Percentiles rank a stretch among this genome's conserved stretches.
Conservation (phyloP, 306 rosid genomes). For the Gleditsia sinensis region DNA sequence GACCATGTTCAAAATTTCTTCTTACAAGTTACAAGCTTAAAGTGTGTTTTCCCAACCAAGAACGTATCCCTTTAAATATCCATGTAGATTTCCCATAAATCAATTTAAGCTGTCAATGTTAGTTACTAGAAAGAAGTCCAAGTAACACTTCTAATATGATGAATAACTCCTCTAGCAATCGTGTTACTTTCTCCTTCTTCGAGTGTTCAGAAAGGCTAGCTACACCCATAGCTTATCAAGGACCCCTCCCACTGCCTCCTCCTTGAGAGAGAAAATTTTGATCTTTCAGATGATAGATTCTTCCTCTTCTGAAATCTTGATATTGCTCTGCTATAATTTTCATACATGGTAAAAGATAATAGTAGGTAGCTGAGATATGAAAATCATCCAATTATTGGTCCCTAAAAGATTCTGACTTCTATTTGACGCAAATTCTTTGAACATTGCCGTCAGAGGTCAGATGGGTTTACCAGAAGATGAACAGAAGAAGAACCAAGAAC, state of each 20-base stretch:
- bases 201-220: background rate
- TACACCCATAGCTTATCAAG: background rate
- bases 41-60: constrained; percentile 3
- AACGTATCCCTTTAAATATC: background rate
- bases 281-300: background rate
- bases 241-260: background rate
- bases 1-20: background rate
- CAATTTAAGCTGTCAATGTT: no score
- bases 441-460: constrained; percentile 73
- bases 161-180: background rate
- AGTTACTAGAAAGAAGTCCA: background rate
- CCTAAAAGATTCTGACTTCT: constrained; percentile 1
- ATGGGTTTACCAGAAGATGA: constrained; percentile 86
- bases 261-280: background rate
- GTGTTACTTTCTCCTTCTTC: background rate
- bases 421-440: constrained; percentile 1
- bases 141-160: background rate
- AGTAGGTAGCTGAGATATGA: background rate
- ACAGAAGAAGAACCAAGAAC: constrained; percentile 64
- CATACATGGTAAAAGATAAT: constrained; percentile 7
- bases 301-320: background rate
- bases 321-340: background rate
- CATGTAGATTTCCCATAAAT: background rate
- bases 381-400: background rate
- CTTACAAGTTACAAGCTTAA: background rate